Evolutionary conservation across 768 basidiomycete species (phyloP), one percentile per base, ranked within the genome.

Genomic region (Leccinum disarticulatum): DNA sequence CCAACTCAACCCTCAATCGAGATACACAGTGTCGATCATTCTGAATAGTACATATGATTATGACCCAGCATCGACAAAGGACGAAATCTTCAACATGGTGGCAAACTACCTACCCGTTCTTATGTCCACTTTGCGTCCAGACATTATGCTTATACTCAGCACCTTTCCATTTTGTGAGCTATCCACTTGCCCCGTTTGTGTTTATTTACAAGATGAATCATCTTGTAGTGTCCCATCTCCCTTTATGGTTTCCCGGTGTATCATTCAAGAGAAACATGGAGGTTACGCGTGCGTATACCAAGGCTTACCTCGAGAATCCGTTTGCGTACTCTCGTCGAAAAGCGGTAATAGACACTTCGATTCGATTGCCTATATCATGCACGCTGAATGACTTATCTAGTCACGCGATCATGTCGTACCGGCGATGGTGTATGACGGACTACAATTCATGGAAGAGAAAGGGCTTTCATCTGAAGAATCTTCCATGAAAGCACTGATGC

Each of bases 181-280:
- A 41, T 8, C 17, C 17, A 4, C 7, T 3, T 41, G 38, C 15
- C 38, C 6, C 3, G 3, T 17, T n/a, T 17, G 9, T 41, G 38
- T 13, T 17, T 38, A 8, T 17, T 17, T 38, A 38, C 6, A 36
- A 36, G 13, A 36, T 15, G 6, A 36, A 36, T 36, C 36, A 36
- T 3, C 3, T n/a, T 41, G 17, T 9, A 41, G 17, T 41, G 11
- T 41, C 38, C 17, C 38, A 6, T 41, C 38, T 41, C 17, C 17
- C 38, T 41, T 41, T 17, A 8, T 41, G 38, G 38, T 41, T 41
- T 9, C 38, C 17, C 17, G 38, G 38, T 9, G 3, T 41, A 8
- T n/a, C 53, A 17, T 61, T 61, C 46, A 61, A 52, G 7, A 51
- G 6, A 25, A 41, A 49, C 10, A 50, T 63, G 60, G 50, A 22